phyloP scores from a whole-genome alignment of 1,284 basidiomycete genomes.

The Apiotrichum brassicae region DNA sequence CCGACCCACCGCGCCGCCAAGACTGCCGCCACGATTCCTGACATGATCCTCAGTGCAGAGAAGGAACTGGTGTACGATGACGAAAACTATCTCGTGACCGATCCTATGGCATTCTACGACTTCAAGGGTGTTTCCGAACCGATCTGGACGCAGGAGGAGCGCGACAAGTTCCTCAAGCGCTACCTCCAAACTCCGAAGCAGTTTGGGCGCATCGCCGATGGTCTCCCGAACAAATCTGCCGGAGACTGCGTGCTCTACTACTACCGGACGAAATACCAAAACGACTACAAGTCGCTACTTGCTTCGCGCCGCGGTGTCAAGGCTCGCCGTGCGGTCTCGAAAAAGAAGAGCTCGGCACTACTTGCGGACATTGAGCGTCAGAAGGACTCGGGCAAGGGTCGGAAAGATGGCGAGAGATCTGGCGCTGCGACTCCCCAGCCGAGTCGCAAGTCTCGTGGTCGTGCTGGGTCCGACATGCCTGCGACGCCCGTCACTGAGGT shows the following conservation, averaged over 20 bases:
- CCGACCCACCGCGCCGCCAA: slow-evolving; percentile 76
- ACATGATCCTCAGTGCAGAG: slow-evolving; percentile 73
- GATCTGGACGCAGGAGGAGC: slow-evolving; percentile 79
- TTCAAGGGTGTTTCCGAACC: slow-evolving; percentile 63
- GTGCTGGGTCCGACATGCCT: slow-evolving; percentile 5
- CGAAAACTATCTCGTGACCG: slow-evolving; percentile 70
- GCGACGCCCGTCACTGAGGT: slow-evolving; percentile 7
- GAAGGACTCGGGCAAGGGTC: slow-evolving; percentile 18
- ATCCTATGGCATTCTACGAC: slow-evolving; percentile 73
- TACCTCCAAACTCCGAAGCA: slow-evolving; percentile 87
- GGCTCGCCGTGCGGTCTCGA: slow-evolving; percentile 52
- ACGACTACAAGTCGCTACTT: slow-evolving; percentile 64
- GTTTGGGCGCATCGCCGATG: slow-evolving; percentile 71
- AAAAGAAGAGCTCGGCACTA: slow-evolving; percentile 39
- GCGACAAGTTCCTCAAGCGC: slow-evolving; percentile 68
- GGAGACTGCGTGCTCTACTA: slow-evolving; percentile 89
- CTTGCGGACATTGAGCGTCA: slow-evolving; percentile 35
- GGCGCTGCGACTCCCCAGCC: slow-evolving; percentile 9
- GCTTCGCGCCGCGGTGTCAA: slow-evolving; percentile 51
- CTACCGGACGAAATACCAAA: slow-evolving; percentile 88
- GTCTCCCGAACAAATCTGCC: slow-evolving; percentile 75
- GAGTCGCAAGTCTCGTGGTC: slow-evolving; percentile 4
- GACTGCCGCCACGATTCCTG: slow-evolving; percentile 85
- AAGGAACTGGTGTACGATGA: slow-evolving; percentile 66
- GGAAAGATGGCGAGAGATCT: slow-evolving; percentile 4